Evolutionary conservation across 1,139 yeast genomes (phyloP).

Genomic region (Suhomyces maxii): DNA sequence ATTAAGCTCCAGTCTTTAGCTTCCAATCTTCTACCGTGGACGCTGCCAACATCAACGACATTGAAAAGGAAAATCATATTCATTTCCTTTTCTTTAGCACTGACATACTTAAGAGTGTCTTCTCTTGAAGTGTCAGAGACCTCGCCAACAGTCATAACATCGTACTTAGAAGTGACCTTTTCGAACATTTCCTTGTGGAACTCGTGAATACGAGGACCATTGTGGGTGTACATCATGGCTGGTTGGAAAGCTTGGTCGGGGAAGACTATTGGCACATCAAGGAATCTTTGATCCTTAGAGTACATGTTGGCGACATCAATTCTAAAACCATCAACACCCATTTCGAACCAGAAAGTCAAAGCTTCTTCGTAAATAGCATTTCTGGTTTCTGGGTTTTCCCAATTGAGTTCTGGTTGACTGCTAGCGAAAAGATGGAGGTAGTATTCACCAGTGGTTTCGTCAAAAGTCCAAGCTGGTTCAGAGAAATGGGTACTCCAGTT

Average conservation of each 20-base stretch:
- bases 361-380: slow-evolving; percentile 52
- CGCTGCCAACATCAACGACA: slow-evolving; percentile 45
- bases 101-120: slow-evolving; percentile 46
- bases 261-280: slow-evolving; percentile 50
- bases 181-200: slow-evolving; percentile 54
- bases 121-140: slow-evolving; percentile 46
- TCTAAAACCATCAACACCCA: slow-evolving; percentile 60
- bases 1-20: slow-evolving; percentile 34
- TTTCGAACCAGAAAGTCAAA: slow-evolving; percentile 53
- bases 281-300: slow-evolving; percentile 48
- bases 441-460: slow-evolving; percentile 52
- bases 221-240: slow-evolving; percentile 28
- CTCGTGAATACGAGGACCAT: slow-evolving; percentile 59
- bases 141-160: slow-evolving; percentile 60
- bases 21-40: slow-evolving; percentile 33
- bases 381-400: slow-evolving; percentile 56
- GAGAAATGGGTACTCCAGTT: slow-evolving; percentile 56
- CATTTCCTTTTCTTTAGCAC: slow-evolving; percentile 51
- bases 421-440: slow-evolving; percentile 53
- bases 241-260: slow-evolving; percentile 45
- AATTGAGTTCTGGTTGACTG: slow-evolving; percentile 59
- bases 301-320: slow-evolving; percentile 56
- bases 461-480: slow-evolving; percentile 59
- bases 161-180: slow-evolving; percentile 48
- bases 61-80: slow-evolving; percentile 54